Percentiles rank a stretch among this genome's conserved stretches.
Evolutionary conservation across 495 filamentous ascomycete genomes (phyloP).

Genomic region (Hypoxylon fuscum): DNA sequence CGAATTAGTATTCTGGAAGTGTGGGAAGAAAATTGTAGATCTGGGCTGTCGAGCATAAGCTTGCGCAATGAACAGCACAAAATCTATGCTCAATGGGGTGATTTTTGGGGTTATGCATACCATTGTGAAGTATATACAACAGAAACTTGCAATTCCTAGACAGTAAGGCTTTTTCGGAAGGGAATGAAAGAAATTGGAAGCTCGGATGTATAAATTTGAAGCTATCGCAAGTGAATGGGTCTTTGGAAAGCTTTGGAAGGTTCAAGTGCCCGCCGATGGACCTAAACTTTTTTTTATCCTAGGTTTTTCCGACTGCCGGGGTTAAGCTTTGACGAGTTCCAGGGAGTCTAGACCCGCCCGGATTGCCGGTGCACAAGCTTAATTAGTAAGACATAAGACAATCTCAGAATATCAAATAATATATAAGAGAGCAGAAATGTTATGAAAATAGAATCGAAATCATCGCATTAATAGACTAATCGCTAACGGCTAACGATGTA

Average conservation of each 20-base stretch:
- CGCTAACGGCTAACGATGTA: slow-evolving; percentile 1
- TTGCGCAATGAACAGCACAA: not conserved
- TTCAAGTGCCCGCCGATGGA: slow-evolving; percentile 47
- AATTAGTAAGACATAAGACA: too few species aligned
- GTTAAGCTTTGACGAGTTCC: not conserved
- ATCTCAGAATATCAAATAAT: too few species aligned
- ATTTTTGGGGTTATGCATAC: slow-evolving; percentile 34
- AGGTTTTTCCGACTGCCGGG: slow-evolving; percentile 45
- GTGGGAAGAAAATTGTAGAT: not conserved
- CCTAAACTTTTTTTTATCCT: slow-evolving; percentile 41
- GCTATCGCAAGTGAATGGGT: slow-evolving; percentile 40
- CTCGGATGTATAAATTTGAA: slow-evolving; percentile 41
- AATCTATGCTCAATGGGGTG: not conserved
- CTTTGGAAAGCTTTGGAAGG: slow-evolving; percentile 48
- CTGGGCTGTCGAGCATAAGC: not conserved
- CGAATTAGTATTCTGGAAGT: slow-evolving; percentile 7
- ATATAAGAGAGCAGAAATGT: too few species aligned
- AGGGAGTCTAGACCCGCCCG: slow-evolving; percentile 8
- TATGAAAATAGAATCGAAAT: slow-evolving; percentile 17
- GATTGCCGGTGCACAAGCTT: too few species aligned
- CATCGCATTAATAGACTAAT: slow-evolving; percentile 31
- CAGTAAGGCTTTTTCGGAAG: slow-evolving; percentile 18
- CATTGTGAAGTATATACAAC: slow-evolving; percentile 45
- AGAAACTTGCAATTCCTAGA: slow-evolving; percentile 7
- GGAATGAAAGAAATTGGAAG: slow-evolving; percentile 25